A percentile compares a stretch with the other conserved stretches of the same genome.
phyloP scores from a whole-genome alignment of 257 asterid species.

The Solanum etuberosum region DNA sequence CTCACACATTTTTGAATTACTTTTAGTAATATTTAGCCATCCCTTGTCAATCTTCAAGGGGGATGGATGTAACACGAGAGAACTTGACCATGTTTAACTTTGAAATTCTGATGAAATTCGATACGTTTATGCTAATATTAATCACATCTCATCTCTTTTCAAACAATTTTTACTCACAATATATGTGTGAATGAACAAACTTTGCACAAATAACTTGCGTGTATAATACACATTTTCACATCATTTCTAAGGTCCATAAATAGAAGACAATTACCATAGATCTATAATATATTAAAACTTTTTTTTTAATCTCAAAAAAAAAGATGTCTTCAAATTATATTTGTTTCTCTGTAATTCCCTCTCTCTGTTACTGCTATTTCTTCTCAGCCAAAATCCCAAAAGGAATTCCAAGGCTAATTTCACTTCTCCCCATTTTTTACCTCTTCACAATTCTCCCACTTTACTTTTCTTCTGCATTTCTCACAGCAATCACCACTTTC shows the following conservation, averaged over 20 bases:
- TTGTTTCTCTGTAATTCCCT: slow-evolving; percentile 19
- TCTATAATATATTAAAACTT: too few relatives aligned
- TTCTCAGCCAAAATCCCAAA: slow-evolving; percentile 23
- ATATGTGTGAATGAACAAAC: not conserved
- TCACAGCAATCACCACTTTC: slow-evolving; percentile 20
- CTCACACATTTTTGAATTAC: not conserved
- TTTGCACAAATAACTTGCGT: not conserved
- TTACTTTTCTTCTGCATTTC: slow-evolving; percentile 19
- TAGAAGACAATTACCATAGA: not conserved
- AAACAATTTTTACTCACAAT: too few relatives aligned
- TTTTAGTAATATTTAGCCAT: not conserved
- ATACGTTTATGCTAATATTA: too few relatives aligned
- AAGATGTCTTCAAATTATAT: not conserved
- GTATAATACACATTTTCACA: not conserved
- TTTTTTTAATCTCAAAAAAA: not conserved
- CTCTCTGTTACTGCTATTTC: slow-evolving; percentile 31
- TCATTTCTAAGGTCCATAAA: not conserved
- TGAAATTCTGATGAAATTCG: too few relatives aligned
- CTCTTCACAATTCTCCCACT: slow-evolving; percentile 17
- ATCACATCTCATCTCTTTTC: too few relatives aligned
- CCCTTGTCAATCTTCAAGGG: not conserved
- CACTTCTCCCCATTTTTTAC: slow-evolving; percentile 8
- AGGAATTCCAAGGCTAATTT: slow-evolving; percentile 8
- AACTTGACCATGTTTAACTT: not conserved
- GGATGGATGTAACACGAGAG: not conserved